These are phyloP conservation scores for Plectosphaerella cucumerina DNA, from an alignment of 2,329 filamentous ascomycete genomes.

Conservation along the genomic window DNA sequence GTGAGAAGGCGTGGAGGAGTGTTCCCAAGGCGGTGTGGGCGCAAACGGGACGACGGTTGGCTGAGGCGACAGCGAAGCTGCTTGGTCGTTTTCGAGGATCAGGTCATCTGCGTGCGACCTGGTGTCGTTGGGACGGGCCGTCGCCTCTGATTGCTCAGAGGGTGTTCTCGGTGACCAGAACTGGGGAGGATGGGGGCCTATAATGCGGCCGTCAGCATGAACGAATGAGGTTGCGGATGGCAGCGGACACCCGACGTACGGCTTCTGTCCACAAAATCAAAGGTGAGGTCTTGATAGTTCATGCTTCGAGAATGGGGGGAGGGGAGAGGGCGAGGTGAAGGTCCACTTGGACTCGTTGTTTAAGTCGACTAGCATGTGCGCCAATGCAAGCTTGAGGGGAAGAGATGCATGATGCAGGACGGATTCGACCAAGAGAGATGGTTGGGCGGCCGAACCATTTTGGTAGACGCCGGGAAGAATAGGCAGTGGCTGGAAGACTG, in stretches of 20 bases:
- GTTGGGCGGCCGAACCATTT: constrained; percentile 2
- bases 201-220: constrained; percentile 11
- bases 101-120: constrained; percentile 10
- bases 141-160: constrained; percentile 16
- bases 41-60: constrained; percentile 28
- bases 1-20: constrained; percentile 17
- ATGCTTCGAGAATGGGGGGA: neutral
- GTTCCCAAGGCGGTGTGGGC: constrained; percentile 31
- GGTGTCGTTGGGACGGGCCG: constrained; percentile 10
- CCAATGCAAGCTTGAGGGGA: constrained; percentile 1
- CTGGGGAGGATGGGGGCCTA: constrained; percentile 14
- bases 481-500: constrained; percentile 3
- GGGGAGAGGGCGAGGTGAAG: neutral
- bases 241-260: neutral
- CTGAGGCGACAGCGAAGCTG: constrained; percentile 27
- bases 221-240: neutral
- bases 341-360: neutral
- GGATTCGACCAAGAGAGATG: neutral
- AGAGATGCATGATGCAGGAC: constrained; percentile 3
- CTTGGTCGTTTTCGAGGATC: constrained; percentile 17
- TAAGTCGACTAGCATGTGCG: neutral
- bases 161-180: constrained; percentile 15
- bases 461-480: neutral
- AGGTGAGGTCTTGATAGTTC: constrained; percentile 3
- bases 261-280: constrained; percentile 2